Evolutionary conservation across 805 yeast genomes (phyloP).

Genomic region (Diddensiella caesifluorescens): DNA sequence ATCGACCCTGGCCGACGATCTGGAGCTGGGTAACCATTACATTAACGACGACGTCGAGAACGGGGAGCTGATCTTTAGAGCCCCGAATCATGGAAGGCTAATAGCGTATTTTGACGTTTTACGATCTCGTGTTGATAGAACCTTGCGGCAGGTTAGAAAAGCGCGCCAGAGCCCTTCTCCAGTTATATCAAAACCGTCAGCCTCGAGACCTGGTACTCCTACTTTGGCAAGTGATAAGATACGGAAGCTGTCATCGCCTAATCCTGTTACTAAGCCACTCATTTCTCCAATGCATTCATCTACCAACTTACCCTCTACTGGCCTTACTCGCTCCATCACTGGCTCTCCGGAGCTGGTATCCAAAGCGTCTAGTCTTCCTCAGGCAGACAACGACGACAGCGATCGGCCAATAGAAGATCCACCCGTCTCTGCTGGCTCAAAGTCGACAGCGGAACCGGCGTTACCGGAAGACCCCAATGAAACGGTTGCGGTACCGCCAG

Average conservation of each 20-base stretch:
- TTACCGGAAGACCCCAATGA: background rate
- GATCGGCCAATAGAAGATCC: no score
- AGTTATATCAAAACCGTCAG: no score
- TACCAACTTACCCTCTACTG: conserved; percentile 16
- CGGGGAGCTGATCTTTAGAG: conserved; percentile 42
- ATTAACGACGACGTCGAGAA: conserved; percentile 64
- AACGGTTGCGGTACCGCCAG: background rate
- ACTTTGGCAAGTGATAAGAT: conserved; percentile 4
- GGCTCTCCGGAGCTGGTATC: background rate
- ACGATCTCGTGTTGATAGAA: conserved; percentile 39
- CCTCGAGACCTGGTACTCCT: conserved; percentile 7
- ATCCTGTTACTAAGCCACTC: conserved; percentile 5
- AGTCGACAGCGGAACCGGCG: conserved; percentile 1
- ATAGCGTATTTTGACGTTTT: conserved; percentile 59
- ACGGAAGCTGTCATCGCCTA: conserved; percentile 8
- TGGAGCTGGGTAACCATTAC: conserved; percentile 76
- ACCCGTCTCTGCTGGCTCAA: conserved; percentile 2
- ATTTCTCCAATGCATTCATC: conserved; percentile 17
- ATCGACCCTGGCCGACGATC: conserved; percentile 74
- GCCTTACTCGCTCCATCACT: conserved; percentile 3
- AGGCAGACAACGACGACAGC: conserved; percentile 1
- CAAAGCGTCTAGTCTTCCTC: background rate
- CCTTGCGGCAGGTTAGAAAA: conserved; percentile 15
- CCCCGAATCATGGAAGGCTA: conserved; percentile 71
- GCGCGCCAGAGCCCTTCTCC: conserved; percentile 5